Conservation (phyloP, 306 rosid species). For the Abrus pulchellus region DNA sequence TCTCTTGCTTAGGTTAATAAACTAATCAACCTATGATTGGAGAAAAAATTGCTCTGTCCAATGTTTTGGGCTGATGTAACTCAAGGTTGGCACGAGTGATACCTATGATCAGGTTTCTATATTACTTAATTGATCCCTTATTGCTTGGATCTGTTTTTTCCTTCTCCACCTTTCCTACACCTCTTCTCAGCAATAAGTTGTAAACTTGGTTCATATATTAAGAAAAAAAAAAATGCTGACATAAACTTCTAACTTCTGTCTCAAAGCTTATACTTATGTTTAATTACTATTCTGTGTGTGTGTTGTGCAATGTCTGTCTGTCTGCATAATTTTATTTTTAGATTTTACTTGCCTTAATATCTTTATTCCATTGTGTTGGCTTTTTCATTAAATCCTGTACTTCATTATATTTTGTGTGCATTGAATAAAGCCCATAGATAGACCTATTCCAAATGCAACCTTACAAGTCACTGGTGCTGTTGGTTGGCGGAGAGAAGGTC, state of each 20-base stretch:
- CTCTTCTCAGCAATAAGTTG: background rate
- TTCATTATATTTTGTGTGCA: slow-evolving; percentile 28
- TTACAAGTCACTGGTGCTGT: slow-evolving; percentile 97
- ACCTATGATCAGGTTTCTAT: slow-evolving; percentile 1
- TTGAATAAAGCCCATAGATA: slow-evolving; percentile 64
- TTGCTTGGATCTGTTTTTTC: background rate
- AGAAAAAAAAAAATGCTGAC: background rate
- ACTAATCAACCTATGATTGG: background rate
- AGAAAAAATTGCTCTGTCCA: too few species aligned
- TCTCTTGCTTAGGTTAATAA: slow-evolving; percentile 11
- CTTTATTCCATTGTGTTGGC: slow-evolving; percentile 19
- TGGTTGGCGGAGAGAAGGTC: slow-evolving; percentile 98
- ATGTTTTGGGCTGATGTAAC: too few species aligned
- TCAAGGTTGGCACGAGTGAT: background rate
- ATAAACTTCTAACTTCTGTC: slow-evolving; percentile 22
- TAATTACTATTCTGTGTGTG: background rate
- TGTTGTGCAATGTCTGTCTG: background rate
- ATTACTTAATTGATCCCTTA: slow-evolving; percentile 9
- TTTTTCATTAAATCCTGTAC: slow-evolving; percentile 33
- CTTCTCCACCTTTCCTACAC: background rate
- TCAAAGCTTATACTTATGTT: background rate
- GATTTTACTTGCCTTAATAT: background rate
- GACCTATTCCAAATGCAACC: slow-evolving; percentile 91
- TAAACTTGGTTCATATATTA: background rate
- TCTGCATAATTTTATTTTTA: background rate